Evolutionary conservation across 805 yeast genomes (phyloP), one percentile per base, ranked within the genome.

Genomic region (Priceomyces haplophilus): DNA sequence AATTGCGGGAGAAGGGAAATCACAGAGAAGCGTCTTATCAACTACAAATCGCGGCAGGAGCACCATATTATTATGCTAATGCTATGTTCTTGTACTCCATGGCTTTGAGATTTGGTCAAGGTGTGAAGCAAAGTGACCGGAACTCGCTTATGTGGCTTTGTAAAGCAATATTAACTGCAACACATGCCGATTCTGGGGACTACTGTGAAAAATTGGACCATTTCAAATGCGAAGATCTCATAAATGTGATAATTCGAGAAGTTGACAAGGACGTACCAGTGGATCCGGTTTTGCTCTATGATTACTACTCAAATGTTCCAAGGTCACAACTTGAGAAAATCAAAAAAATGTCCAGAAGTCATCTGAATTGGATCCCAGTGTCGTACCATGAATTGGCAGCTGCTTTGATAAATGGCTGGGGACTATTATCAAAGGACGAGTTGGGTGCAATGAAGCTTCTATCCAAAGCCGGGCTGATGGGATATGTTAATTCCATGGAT

Each of bases 31-130:
- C 88, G 3, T 75, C 89, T 1, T 79, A 81, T 51, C 86, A 82
- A 50, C 64, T 86, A 42, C 81, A 79, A 48, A 68, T 75, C 23
- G 85, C 87, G 1, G 84, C 90, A 4, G 69, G 71, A 42, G 61
- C 67, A n/a, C 85, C 87, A 6, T 72, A 76, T 48, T 70, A 67
- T 47, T 78, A 81, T 34, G 65, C 70, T 1, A 55, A 52, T 38
- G 95, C 89, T 1, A 83, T 79, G 83, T 69, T 80, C 37, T 56
- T 83, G 23, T 85, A 84, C 53, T 87, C 88, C 0, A 58, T 83
- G 49, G 83, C 89, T 0, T 61, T 86, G 18, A 65, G 84, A 38
- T 66, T 75, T 43, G 93, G 91, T 0, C 82, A 80, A 58, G 93
- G 93, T 0, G 79, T 82, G 8, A 68, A 76, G 15, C 72, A 69